Base-by-base conservation (phyloP, 2,329 filamentous ascomycete species). In the Ceratocystis smalleyi region DNA sequence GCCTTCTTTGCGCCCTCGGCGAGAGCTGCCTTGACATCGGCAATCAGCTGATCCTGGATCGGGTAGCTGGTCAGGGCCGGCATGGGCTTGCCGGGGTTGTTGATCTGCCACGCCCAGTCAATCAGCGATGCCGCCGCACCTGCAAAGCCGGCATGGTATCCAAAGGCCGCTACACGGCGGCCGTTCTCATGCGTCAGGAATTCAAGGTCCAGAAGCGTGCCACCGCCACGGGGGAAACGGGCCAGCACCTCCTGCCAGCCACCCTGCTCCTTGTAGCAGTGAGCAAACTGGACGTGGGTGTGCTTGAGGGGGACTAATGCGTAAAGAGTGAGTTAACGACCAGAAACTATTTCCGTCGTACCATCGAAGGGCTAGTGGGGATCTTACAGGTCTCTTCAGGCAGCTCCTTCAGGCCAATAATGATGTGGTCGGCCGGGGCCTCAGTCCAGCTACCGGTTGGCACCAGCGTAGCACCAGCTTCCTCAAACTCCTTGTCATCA, bases 71-170 rank as follows among this genome's bases (percentile, higher is more conserved):
- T 80, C 19, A 88, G 80, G 65, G 82, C 79, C 7, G 86, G 84
- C 66, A 92, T 81, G 62, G 83, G 81, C 73, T 84, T 78, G 66
- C 82, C 82, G 55, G 85, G 82, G 74, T 91, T 82, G 54, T 81
- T 82, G 68, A 92, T 79, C 75, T 96, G 90, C 82, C 85, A 88
- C 10, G 88, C 83, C 89, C 91, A 96, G 55, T 85, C 83, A 80
- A 91, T 82, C 47, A 95, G 75, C 30, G 87, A 88, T 62, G 91
- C 77, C 7, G 88, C 88, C 49, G 86, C 82, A 43, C 85, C 84
- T 3, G 87, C 84, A 72, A 88, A 94, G 22, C 89, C 89, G 35
- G 89, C 89, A 67, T 86, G 83, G 74, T 85, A 88, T 15, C 86
- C 82, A 70, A 90, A 89, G 0, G 85, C 84, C 7, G 86, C 85